Evolutionary conservation across 768 basidiomycete genomes (phyloP).

Genomic region (Termitomyces bulborhizus): DNA sequence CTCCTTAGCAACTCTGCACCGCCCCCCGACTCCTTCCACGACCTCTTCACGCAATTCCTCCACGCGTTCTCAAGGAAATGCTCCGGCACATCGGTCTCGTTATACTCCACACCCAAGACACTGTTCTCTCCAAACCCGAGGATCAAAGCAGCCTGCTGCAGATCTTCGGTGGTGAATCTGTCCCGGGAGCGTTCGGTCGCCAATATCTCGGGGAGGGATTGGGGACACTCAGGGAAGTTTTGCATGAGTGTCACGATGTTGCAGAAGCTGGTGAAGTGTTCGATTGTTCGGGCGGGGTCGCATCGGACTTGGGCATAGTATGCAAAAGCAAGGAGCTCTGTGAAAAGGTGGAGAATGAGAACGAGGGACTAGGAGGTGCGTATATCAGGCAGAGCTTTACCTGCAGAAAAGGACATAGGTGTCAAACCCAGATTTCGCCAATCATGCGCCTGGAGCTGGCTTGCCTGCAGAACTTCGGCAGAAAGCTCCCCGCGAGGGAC

Average conservation of each 20-base stretch:
- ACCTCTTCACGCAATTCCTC: conserved; percentile 49
- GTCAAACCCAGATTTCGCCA: conserved; percentile 61
- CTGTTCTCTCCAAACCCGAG: conserved; percentile 68
- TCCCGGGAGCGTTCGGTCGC: conserved; percentile 56
- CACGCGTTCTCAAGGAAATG: conserved; percentile 68
- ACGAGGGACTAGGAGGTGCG: not conserved
- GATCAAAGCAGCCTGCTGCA: conserved; percentile 34
- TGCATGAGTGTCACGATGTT: conserved; percentile 45
- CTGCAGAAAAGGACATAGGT: conserved; percentile 54
- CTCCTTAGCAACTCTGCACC: conserved; percentile 42
- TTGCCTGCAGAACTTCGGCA: conserved; percentile 28
- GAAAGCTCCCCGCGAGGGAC: conserved; percentile 52
- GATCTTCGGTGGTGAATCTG: conserved; percentile 56
- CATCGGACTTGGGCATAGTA: conserved; percentile 81
- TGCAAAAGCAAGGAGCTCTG: conserved; percentile 75
- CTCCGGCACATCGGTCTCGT: conserved; percentile 54
- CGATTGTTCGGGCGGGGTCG: conserved; percentile 56
- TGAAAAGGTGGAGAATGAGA: not conserved
- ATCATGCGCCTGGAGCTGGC: conserved; percentile 31
- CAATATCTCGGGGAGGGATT: conserved; percentile 50
- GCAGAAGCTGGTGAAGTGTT: conserved; percentile 58
- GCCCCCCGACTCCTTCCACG: conserved; percentile 47
- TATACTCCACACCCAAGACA: conserved; percentile 60
- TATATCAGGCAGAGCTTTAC: conserved; percentile 28
- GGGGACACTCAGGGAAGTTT: conserved; percentile 38